Base-by-base conservation (phyloP, 2,329 filamentous ascomycete genomes). In the Sporothrix humicola region DNA sequence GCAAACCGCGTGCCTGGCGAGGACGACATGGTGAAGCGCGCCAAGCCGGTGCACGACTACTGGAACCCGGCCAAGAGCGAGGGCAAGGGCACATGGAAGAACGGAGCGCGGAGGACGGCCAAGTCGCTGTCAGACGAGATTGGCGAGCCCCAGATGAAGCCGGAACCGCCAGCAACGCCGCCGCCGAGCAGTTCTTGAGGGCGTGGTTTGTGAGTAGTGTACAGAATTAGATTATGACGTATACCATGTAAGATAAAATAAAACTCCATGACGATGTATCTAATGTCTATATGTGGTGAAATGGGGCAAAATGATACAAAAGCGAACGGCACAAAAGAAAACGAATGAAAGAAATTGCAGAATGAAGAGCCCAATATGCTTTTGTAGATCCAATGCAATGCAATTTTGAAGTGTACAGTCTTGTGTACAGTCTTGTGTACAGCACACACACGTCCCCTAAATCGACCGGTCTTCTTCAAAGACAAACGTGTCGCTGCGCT, bases 401-500 rank as follows among this genome's bases (percentile, higher is more conserved):
- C 50, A 2, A 46, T 48, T 20, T 48, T 17, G 46, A 70, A 46
- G 31, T 44, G 23, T 58, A 59, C 31, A 56, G 23, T 58, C n/a
- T 42, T 31, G 15, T 44, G 6, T 23, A 20, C 20, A 4, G n/a
- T 37, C 48, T 42, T 69, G 12, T 69, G 10, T 17, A 13, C 65
- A n/a, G 10, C 48, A 13, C 65, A n/a, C 44, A 2, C 3, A n/a
- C 15, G 17, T 23, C 13, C 20, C 44, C 13, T 68, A 75, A 10
- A 59, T 72, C 8, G 65, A 31, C 31, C 59, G 26, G 46, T 76
- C 75, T 79, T 88, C 97, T 75, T 97, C 86, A 86, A 98, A 98
- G 80, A 97, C 95, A 88, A 98, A 99, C 0, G 93, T 96, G 87
- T 98, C 95, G 3, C 91, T 91, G 79, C 89, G 90, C 78, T 97